Percentiles rank a stretch among this genome's conserved stretches.
These are phyloP conservation scores for Citrus cavaleriei DNA, from an alignment of 345 rosid species.

Conservation along the genomic window DNA sequence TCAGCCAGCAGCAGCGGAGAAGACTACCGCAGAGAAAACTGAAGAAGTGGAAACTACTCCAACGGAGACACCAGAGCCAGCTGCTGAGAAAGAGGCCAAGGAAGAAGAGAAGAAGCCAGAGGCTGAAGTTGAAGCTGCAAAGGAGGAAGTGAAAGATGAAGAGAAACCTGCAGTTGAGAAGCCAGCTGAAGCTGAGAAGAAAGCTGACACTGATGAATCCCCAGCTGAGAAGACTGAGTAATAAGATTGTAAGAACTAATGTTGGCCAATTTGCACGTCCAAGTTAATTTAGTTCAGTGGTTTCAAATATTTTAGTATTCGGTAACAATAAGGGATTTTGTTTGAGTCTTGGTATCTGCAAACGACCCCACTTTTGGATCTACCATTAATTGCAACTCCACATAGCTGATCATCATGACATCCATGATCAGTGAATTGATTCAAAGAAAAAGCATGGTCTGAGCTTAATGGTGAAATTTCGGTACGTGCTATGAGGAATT, in stretches of 20 bases:
- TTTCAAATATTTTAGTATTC: background rate
- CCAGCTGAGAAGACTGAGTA: slow-evolving; percentile 30
- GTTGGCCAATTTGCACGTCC: slow-evolving; percentile 10
- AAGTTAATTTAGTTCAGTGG: background rate
- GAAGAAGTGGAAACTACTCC: slow-evolving; percentile 17
- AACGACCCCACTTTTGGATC: background rate
- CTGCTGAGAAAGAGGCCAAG: slow-evolving; percentile 15
- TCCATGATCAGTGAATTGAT: background rate
- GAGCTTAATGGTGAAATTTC: background rate
- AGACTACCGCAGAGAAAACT: slow-evolving; percentile 10
- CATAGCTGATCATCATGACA: background rate
- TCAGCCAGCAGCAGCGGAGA: slow-evolving; percentile 11
- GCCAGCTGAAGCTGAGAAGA: background rate
- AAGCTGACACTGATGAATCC: slow-evolving; percentile 19
- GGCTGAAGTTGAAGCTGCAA: slow-evolving; percentile 25
- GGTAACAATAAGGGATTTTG: background rate
- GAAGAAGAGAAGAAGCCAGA: slow-evolving; percentile 16
- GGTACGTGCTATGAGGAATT: background rate
- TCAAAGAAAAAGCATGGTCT: background rate
- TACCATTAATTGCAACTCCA: background rate
- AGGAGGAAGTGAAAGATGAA: slow-evolving; percentile 26
- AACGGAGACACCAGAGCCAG: background rate
- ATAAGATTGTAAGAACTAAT: background rate
- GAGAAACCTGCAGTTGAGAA: slow-evolving; percentile 10
- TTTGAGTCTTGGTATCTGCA: background rate